These are phyloP conservation scores for Diaporthe amygdali DNA, from an alignment of 2,329 filamentous ascomycete species.

Conservation along the genomic window DNA sequence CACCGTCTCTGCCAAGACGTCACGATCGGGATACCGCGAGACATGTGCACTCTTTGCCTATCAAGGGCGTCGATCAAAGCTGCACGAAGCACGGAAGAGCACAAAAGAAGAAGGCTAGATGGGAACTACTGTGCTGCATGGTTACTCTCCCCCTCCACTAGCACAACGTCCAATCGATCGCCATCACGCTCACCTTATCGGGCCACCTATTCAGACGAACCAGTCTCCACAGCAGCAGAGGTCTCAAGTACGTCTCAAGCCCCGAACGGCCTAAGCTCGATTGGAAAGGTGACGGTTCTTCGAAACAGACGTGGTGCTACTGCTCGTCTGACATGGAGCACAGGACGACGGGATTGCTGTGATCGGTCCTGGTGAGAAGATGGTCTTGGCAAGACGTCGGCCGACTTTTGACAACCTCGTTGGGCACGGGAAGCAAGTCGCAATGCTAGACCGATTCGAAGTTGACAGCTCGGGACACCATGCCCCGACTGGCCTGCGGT, in stretches of 20 bases:
- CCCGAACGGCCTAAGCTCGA: constrained; percentile 4
- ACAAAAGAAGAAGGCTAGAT: constrained; percentile 14
- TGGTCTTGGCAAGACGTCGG: not conserved
- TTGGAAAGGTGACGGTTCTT: constrained; percentile 1
- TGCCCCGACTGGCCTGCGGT: not conserved
- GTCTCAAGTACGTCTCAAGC: constrained; percentile 16
- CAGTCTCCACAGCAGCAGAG: constrained; percentile 7
- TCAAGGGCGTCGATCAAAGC: not conserved
- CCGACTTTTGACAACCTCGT: not conserved
- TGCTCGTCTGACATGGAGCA: not conserved
- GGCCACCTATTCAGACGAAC: constrained; percentile 13
- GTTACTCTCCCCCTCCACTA: not conserved
- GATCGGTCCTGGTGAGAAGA: too few relatives aligned
- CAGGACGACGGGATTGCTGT: not conserved
- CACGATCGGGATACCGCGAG: not conserved
- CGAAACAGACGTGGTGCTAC: constrained; percentile 1
- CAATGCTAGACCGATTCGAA: not conserved
- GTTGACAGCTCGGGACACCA: not conserved
- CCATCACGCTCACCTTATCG: constrained; percentile 4
- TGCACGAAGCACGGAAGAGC: not conserved
- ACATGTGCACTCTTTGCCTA: not conserved
- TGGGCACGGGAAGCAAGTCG: not conserved
- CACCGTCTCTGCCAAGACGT: not conserved
- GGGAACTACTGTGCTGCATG: not conserved
- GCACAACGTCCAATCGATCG: constrained; percentile 10